Conservation (phyloP, 169 alveolate species). For the Cystoisospora suis region DNA sequence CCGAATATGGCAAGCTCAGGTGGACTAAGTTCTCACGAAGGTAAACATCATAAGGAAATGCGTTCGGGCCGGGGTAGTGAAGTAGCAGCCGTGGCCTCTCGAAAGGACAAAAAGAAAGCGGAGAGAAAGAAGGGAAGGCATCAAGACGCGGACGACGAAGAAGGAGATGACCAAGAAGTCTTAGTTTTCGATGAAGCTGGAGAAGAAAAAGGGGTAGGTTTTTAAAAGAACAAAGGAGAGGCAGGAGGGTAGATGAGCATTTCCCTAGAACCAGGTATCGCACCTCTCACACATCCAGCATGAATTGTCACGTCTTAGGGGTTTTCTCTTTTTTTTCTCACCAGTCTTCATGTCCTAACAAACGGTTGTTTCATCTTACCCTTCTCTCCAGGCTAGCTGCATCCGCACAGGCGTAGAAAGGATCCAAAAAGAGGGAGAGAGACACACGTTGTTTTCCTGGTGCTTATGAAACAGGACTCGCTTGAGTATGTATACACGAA, state of each 20-base stretch:
- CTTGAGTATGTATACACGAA: no score
- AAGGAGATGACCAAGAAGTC: neutral
- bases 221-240: neutral
- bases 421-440: no score
- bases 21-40: neutral
- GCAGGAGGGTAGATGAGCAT: no score
- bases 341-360: neutral
- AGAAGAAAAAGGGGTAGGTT: neutral
- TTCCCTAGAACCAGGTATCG: neutral
- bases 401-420: no score
- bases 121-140: neutral
- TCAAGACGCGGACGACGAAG: neutral
- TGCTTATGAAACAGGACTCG: no score
- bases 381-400: no score
- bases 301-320: neutral
- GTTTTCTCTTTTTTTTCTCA: neutral
- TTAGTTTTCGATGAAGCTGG: slow-evolving; percentile 15
- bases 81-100: no score
- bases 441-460: no score
- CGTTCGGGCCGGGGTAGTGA: neutral
- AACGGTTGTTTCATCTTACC: neutral
- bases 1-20: neutral
- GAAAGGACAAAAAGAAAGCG: neutral
- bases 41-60: neutral
- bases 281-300: neutral